These are phyloP conservation scores for Lepidopterella palustris DNA, from an alignment of 495 filamentous ascomycete species.

Conservation along the genomic window DNA sequence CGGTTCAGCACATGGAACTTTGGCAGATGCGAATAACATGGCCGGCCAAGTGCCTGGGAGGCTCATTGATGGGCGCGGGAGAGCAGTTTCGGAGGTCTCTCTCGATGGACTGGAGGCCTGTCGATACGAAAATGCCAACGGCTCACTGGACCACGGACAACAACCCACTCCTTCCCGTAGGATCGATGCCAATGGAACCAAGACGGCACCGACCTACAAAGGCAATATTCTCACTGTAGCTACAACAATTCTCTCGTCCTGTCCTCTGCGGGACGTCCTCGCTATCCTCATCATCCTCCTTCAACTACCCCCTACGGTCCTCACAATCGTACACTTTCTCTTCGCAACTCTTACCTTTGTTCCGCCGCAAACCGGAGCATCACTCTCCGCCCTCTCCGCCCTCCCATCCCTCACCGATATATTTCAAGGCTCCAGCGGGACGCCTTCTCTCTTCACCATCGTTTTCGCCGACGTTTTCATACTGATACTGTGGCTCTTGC, in stretches of 20 bases:
- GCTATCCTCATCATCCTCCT: constrained; percentile 96
- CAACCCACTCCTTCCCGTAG: constrained; percentile 4
- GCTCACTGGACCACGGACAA: constrained; percentile 2
- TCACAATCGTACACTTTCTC: constrained; percentile 85
- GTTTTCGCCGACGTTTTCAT: constrained; percentile 75
- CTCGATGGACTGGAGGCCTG: constrained; percentile 25
- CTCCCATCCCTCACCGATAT: constrained; percentile 61
- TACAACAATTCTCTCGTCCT: constrained; percentile 81
- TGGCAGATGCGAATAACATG: constrained; percentile 1
- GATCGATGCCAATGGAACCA: constrained; percentile 31
- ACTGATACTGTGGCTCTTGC: constrained; percentile 77
- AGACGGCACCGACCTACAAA: constrained; percentile 46
- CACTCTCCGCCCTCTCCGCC: constrained; percentile 45
- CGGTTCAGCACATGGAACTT: constrained; percentile 12
- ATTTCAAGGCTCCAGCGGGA: constrained; percentile 63
- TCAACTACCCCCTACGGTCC: constrained; percentile 85
- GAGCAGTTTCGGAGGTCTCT: constrained; percentile 20
- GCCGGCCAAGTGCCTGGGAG: constrained; percentile 12
- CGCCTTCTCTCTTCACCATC: constrained; percentile 72
- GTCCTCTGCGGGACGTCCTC: constrained; percentile 90
- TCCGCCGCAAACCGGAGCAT: constrained; percentile 52
- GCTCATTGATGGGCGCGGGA: constrained; percentile 11
- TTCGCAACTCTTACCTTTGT: constrained; percentile 96
- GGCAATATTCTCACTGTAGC: constrained; percentile 59
- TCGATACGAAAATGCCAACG: constrained; percentile 15